Evolutionary conservation across 768 basidiomycete species (phyloP).

Genomic region (Tremella yokohamensis): DNA sequence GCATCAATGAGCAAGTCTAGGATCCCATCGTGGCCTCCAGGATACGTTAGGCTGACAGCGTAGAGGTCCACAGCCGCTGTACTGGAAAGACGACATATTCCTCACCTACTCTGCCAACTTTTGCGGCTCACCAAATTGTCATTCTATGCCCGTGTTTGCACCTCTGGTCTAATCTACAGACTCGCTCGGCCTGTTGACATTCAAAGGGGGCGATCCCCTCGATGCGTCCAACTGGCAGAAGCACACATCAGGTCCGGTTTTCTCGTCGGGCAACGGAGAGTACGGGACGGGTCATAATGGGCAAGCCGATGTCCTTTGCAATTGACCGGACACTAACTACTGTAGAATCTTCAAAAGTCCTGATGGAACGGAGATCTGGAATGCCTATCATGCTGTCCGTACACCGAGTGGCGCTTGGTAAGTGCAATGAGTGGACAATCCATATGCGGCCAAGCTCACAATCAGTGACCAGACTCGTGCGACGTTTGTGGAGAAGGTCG

Average conservation of each 20-base stretch:
- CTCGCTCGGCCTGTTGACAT: constrained; percentile 11
- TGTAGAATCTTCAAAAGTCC: constrained; percentile 19
- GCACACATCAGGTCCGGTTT: constrained; percentile 23
- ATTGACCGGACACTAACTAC: no score
- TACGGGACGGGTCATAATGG: constrained; percentile 24
- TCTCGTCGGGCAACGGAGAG: constrained; percentile 20
- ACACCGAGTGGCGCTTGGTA: constrained; percentile 21
- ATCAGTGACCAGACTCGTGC: no score
- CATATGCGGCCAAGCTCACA: not conserved
- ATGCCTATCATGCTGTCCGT: constrained; percentile 21
- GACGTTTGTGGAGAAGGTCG: no score
- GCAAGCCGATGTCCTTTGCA: no score
- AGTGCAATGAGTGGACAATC: constrained; percentile 2
- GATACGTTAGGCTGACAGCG: not conserved
- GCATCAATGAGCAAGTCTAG: not conserved
- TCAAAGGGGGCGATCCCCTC: constrained; percentile 18
- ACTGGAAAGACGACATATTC: constrained; percentile 16
- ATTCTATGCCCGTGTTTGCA: no score
- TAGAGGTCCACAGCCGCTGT: constrained; percentile 19
- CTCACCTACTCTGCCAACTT: constrained; percentile 22
- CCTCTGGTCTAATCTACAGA: not conserved
- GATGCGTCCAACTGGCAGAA: constrained; percentile 17
- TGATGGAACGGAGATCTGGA: constrained; percentile 23
- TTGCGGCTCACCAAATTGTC: constrained; percentile 14
- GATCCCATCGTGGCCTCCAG: no score